Evolutionary conservation across 2,329 filamentous ascomycete species (phyloP).

Genomic region (Aspergillus glaucus): DNA sequence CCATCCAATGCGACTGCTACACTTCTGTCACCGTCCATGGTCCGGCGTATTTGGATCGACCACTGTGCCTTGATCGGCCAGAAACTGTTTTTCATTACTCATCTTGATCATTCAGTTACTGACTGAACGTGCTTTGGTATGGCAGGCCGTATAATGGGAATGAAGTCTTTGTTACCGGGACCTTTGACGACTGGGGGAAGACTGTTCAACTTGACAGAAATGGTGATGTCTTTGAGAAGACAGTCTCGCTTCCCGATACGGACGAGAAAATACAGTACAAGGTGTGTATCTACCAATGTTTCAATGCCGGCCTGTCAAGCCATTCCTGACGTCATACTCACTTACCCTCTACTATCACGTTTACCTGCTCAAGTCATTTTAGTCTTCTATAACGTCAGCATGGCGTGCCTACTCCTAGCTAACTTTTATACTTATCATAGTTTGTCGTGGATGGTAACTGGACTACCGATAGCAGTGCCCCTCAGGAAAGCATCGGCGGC

Average conservation of each 20-base stretch:
- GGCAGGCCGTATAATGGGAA: constrained; percentile 73
- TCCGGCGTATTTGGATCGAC: neutral
- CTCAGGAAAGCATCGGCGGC: constrained; percentile 73
- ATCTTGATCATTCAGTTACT: constrained; percentile 17
- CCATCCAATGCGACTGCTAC: constrained; percentile 1
- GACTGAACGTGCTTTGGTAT: constrained; percentile 23
- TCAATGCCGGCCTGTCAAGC: neutral
- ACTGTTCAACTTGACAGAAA: constrained; percentile 74
- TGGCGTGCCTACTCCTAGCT: constrained; percentile 3
- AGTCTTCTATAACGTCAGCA: constrained; percentile 9
- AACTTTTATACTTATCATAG: constrained; percentile 42
- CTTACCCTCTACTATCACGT: constrained; percentile 4
- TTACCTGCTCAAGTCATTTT: constrained; percentile 11
- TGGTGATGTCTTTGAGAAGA: constrained; percentile 69
- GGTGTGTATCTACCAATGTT: constrained; percentile 50
- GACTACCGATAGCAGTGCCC: constrained; percentile 73
- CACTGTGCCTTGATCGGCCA: constrained; percentile 4
- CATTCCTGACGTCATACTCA: constrained; percentile 16
- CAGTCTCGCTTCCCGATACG: constrained; percentile 62
- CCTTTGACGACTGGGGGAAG: constrained; percentile 91
- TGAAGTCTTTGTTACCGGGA: constrained; percentile 91
- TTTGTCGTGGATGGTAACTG: constrained; percentile 93
- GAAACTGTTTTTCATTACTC: neutral
- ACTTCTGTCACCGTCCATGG: neutral
- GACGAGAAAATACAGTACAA: constrained; percentile 85